A percentile compares a stretch with the other conserved stretches of the same genome.
Conservation (phyloP, 2,329 filamentous ascomycete species). For the Aspergillus neoniger region DNA sequence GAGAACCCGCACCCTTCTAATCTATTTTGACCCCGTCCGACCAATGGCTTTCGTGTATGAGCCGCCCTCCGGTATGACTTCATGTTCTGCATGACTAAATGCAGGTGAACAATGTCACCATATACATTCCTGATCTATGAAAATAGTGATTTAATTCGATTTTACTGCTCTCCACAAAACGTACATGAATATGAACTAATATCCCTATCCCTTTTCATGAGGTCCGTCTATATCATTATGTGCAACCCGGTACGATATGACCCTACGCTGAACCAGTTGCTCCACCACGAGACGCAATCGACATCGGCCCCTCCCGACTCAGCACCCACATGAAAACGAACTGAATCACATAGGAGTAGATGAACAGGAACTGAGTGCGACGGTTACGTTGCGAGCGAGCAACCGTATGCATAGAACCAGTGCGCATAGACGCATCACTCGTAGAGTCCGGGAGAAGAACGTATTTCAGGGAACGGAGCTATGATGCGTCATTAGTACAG, state of each 20-base stretch:
- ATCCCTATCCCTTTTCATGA: constrained; percentile 17
- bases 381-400: constrained; percentile 83
- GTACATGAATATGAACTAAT: constrained; percentile 12
- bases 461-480: constrained; percentile 95
- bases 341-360: constrained; percentile 93
- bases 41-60: too few species aligned
- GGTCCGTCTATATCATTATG: constrained; percentile 27
- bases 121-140: background rate
- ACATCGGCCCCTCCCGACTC: constrained; percentile 54
- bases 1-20: too few species aligned
- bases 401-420: constrained; percentile 66
- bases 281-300: constrained; percentile 21
- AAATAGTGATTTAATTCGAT: background rate
- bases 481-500: background rate
- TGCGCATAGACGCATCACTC: constrained; percentile 62
- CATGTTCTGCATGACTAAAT: background rate
- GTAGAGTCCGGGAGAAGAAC: constrained; percentile 86
- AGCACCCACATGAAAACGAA: constrained; percentile 91
- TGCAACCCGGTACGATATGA: constrained; percentile 9
- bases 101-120: background rate
- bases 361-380: constrained; percentile 86
- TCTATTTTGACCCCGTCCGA: too few species aligned
- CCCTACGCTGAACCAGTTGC: constrained; percentile 19
- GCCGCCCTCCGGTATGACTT: too few species aligned
- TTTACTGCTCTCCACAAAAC: background rate